Evolutionary conservation across 345 rosid species (phyloP).

Genomic region (Crucihimalaya himalaica): DNA sequence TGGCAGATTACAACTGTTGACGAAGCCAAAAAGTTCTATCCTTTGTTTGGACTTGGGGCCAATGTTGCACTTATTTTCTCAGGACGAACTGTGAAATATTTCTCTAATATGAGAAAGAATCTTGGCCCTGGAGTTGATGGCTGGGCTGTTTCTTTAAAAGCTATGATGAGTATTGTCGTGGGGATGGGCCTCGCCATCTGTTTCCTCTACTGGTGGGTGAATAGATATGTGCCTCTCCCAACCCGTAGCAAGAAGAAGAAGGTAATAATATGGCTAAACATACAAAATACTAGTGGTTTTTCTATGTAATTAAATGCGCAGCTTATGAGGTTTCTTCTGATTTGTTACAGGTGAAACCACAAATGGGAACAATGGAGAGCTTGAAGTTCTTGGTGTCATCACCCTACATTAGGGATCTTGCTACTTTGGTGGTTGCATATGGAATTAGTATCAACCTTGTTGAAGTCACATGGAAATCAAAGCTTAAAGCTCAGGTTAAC

Average conservation of each 20-base stretch:
- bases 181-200: constrained; percentile 83
- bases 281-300: neutral
- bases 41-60: constrained; percentile 95
- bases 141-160: constrained; percentile 94
- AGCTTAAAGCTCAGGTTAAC: constrained; percentile 98
- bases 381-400: constrained; percentile 92
- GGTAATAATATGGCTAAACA: constrained; percentile 46
- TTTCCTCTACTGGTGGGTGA: constrained; percentile 95
- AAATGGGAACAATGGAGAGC: constrained; percentile 97
- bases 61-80: constrained; percentile 91
- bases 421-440: constrained; percentile 95
- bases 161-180: constrained; percentile 96
- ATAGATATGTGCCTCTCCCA: constrained; percentile 70
- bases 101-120: constrained; percentile 78
- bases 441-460: constrained; percentile 98
- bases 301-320: neutral
- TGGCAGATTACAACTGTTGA: constrained; percentile 92
- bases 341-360: constrained; percentile 70
- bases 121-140: constrained; percentile 99
- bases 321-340: neutral
- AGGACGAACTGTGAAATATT: constrained; percentile 93
- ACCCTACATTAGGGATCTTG: constrained; percentile 87
- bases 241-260: constrained; percentile 96
- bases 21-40: constrained; percentile 95
- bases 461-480: constrained; percentile 98